phyloP scores from a whole-genome alignment of 371 early-diverging fungal genomes.

The Phascolomyces articulosus region DNA sequence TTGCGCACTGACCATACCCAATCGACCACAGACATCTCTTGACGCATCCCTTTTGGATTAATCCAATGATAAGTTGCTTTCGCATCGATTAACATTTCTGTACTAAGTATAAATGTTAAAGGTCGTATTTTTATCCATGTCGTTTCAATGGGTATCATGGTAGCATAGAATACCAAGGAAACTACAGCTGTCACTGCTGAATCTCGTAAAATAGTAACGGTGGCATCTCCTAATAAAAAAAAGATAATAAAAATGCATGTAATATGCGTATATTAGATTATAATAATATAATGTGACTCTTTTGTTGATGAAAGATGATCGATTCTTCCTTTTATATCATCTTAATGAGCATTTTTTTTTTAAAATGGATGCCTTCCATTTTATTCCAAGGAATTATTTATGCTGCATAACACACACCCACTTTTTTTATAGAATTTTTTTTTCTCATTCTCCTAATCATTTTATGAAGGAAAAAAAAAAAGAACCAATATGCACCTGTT shows the following conservation, averaged over 20 bases:
- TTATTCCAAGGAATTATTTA: no score
- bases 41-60: constrained; percentile 15
- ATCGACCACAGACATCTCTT: constrained; percentile 8
- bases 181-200: constrained; percentile 41
- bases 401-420: no score
- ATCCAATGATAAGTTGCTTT: constrained; percentile 22
- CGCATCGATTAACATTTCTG: constrained; percentile 24
- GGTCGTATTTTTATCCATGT: constrained; percentile 30
- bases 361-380: no score
- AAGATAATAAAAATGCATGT: not conserved
- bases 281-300: not conserved
- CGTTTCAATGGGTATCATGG: constrained; percentile 39
- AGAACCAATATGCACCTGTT: constrained; percentile 17
- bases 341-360: no score
- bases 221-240: constrained; percentile 28
- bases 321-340: no score
- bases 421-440: no score
- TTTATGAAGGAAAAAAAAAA: no score
- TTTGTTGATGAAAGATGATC: no score
- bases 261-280: not conserved
- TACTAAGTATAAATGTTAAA: constrained; percentile 26
- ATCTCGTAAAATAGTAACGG: constrained; percentile 40
- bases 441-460: no score
- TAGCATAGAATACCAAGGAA: constrained; percentile 38
- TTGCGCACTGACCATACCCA: constrained; percentile 21